Conservation (phyloP, 495 filamentous ascomycete species). For the Penicillium manginii region DNA sequence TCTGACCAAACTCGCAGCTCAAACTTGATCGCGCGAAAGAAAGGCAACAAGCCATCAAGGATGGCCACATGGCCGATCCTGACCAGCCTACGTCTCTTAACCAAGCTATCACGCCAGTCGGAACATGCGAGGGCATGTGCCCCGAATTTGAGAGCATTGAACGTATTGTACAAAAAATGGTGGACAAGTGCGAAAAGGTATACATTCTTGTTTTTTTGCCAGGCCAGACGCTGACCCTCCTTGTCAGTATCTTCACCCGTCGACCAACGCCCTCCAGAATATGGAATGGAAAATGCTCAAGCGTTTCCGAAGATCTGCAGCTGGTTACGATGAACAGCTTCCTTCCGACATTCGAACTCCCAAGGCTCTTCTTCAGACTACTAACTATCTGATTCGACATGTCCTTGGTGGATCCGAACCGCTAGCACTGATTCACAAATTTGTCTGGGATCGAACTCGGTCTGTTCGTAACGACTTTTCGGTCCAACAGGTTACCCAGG, state of each 20-base stretch:
- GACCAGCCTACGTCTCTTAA: constrained; percentile 78
- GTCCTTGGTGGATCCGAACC: constrained; percentile 67
- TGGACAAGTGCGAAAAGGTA: constrained; percentile 66
- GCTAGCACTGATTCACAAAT: constrained; percentile 75
- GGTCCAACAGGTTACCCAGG: constrained; percentile 75
- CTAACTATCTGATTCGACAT: constrained; percentile 81
- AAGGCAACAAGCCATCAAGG: constrained; percentile 68
- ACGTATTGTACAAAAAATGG: constrained; percentile 71
- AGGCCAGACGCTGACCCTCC: constrained; percentile 15
- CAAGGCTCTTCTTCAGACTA: constrained; percentile 68
- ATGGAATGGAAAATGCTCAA: constrained; percentile 75
- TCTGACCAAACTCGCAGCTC: constrained; percentile 43
- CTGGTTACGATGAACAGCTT: constrained; percentile 87
- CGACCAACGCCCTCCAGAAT: constrained; percentile 38
- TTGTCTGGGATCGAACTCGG: constrained; percentile 92
- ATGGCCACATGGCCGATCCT: constrained; percentile 84
- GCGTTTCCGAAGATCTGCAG: constrained; percentile 85
- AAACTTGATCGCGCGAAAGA: constrained; percentile 72
- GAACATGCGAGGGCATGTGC: constrained; percentile 93
- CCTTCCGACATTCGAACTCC: constrained; percentile 92
- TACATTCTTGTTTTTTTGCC: constrained; percentile 3
- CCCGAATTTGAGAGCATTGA: constrained; percentile 84
- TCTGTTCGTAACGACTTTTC: constrained; percentile 94
- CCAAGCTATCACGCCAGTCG: constrained; percentile 84
- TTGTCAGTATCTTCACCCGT: constrained; percentile 41